A percentile compares a stretch with the other conserved stretches of the same genome.
These are phyloP conservation scores for Mallotus nudiflorus DNA, from an alignment of 345 rosid species.

Conservation along the genomic window DNA sequence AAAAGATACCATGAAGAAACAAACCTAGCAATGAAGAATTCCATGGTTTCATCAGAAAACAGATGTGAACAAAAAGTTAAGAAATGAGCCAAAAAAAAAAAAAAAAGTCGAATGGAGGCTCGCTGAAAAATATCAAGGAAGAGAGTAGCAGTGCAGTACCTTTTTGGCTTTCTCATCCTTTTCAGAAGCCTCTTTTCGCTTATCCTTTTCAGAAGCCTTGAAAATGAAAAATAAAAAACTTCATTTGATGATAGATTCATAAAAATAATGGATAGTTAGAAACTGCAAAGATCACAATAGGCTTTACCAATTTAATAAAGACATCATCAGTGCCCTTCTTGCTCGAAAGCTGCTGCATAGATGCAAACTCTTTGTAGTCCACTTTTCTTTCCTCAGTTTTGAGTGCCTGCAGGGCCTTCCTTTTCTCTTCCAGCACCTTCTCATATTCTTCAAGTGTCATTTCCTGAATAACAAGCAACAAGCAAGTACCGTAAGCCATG, in stretches of 20 bases:
- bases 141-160: conserved; percentile 27
- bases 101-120: not conserved
- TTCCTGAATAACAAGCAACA: conserved; percentile 12
- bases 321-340: conserved; percentile 58
- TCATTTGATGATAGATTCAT: not conserved
- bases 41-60: not conserved
- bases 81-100: not conserved
- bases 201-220: conserved; percentile 72
- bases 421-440: conserved; percentile 58
- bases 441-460: conserved; percentile 32
- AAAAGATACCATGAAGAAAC: not conserved
- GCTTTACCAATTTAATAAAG: conserved; percentile 57
- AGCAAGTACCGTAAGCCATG: not conserved
- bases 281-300: not conserved
- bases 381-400: conserved; percentile 71
- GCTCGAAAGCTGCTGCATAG: conserved; percentile 70
- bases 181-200: conserved; percentile 58
- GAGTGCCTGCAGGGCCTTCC: conserved; percentile 54
- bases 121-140: too few relatives aligned
- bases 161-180: conserved; percentile 66
- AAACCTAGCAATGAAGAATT: too few relatives aligned
- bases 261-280: not conserved
- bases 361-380: conserved; percentile 57
- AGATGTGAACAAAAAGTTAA: not conserved
- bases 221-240: not conserved